Evolutionary conservation across 305 asterid species (phyloP).

Genomic region (Andrographis paniculata): DNA sequence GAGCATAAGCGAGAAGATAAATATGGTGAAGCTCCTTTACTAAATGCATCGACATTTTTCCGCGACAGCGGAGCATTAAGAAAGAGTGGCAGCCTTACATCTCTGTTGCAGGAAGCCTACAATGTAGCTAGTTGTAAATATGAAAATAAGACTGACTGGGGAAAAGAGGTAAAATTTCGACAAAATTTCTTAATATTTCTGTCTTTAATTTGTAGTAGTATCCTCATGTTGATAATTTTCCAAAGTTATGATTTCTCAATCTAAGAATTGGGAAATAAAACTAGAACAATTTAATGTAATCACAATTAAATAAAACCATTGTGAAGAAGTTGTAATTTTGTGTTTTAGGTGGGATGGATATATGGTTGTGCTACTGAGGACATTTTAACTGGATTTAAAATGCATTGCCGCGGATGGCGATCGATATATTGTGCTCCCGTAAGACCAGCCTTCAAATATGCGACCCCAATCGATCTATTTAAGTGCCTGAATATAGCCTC

Average conservation of each 20-base stretch:
- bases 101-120: slow-evolving; percentile 88
- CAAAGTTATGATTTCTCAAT: too few relatives aligned
- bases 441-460: slow-evolving; percentile 85
- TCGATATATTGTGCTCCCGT: slow-evolving; percentile 85
- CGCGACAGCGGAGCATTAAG: slow-evolving; percentile 74
- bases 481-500: slow-evolving; percentile 94
- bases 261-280: too few relatives aligned
- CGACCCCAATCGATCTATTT: slow-evolving; percentile 90
- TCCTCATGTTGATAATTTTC: too few relatives aligned
- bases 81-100: slow-evolving; percentile 84
- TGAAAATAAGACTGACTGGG: slow-evolving; percentile 98
- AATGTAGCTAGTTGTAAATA: slow-evolving; percentile 94
- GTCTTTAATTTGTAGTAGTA: too few relatives aligned
- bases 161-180: too few relatives aligned
- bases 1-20: too few relatives aligned
- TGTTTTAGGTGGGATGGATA: slow-evolving; percentile 98
- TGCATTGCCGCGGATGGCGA: slow-evolving; percentile 98
- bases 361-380: slow-evolving; percentile 95
- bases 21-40: too few relatives aligned
- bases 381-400: slow-evolving; percentile 91
- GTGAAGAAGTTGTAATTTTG: too few relatives aligned
- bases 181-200: too few relatives aligned
- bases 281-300: too few relatives aligned
- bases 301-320: too few relatives aligned
- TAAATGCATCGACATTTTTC: too few relatives aligned